These are phyloP conservation scores for Wickerhamiella kazuoi DNA, from an alignment of 805 yeast species.

Conservation along the genomic window DNA sequence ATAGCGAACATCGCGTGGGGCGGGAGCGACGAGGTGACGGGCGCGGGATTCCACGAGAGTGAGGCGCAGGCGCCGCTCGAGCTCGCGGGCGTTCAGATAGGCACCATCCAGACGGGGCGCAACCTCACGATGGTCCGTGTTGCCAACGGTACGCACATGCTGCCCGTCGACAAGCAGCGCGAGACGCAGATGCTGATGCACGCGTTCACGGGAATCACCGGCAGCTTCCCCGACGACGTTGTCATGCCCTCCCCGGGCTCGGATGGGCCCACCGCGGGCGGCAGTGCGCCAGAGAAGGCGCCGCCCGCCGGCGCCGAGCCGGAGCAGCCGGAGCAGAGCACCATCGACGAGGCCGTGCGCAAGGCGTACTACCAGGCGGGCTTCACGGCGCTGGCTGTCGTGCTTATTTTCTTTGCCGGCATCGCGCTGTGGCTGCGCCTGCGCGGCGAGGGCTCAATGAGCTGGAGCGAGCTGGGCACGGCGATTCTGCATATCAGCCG, in stretches of 20 bases:
- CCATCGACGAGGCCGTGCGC: constrained; percentile 20
- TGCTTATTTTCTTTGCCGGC: constrained; percentile 14
- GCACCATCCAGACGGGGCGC: constrained; percentile 36
- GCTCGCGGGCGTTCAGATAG: constrained; percentile 17
- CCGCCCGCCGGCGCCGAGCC: constrained; percentile 2
- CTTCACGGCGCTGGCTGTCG: constrained; percentile 21
- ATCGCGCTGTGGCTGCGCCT: constrained; percentile 11
- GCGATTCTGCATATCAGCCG: constrained; percentile 11
- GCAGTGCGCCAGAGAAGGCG: neutral
- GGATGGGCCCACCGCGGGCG: too few relatives aligned
- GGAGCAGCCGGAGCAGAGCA: constrained; percentile 11
- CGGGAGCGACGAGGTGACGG: constrained; percentile 22
- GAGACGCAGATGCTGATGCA: constrained; percentile 57
- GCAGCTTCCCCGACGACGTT: neutral
- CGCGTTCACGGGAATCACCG: constrained; percentile 17
- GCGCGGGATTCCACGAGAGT: constrained; percentile 22
- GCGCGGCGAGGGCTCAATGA: constrained; percentile 7
- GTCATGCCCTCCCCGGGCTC: too few relatives aligned
- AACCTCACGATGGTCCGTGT: constrained; percentile 64
- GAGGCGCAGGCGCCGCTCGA: constrained; percentile 11
- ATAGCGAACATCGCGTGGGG: constrained; percentile 50
- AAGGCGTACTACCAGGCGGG: constrained; percentile 25
- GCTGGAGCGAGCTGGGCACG: constrained; percentile 4
- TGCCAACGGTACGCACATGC: constrained; percentile 79
- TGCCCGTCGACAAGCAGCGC: constrained; percentile 64